Base-by-base conservation (phyloP, 2,329 filamentous ascomycete genomes). In the Microdochium paspali region DNA sequence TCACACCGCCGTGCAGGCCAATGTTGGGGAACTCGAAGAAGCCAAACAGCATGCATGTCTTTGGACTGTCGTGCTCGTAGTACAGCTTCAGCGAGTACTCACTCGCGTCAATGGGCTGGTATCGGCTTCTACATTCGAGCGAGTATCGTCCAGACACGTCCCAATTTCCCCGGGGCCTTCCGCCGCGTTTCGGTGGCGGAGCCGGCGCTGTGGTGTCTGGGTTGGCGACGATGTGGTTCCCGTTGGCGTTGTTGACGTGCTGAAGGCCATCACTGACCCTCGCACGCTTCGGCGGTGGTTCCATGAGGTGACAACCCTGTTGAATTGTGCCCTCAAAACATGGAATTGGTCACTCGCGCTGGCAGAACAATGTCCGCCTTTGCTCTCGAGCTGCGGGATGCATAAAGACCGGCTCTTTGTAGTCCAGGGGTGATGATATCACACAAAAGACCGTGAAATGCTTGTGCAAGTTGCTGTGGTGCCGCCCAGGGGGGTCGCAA, bases 21-120 rank as follows among this genome's bases (percentile, higher is more conserved):
- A 50, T 15, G 23, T 47, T 49, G 12, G 49, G 49, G 44, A 50
- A 50, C 31, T 46, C 42, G 30, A 50, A 50, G 18, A 39, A 46
- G n/a, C 35, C 49, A 45, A 48, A 49, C 4, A 50, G 44, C 30
- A 44, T 47, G 23, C 44, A 49, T 2, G 46, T 46, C 35, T 49
- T 32, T 12, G 49, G 30, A 31, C 44, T 49, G 7, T 47, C 44
- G 44, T 48, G 49, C 13, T 47, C 44, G 30, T 48, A 50, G 44
- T 43, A 47, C 40, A 50, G 23, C 32, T 50, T 42, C 24, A 50
- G 39, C 30, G 46, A 31, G 20, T 50, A 50, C 13, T 50, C 47
- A n/a, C 30, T 43, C 10, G 47, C 47, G 45, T 50, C 49, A 20
- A 50, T 30, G 5, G 49, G 25, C 44, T 50, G 39, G n/a, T 44